phyloP scores from a whole-genome alignment of 257 asterid genomes.

The Cinchona pubescens region DNA sequence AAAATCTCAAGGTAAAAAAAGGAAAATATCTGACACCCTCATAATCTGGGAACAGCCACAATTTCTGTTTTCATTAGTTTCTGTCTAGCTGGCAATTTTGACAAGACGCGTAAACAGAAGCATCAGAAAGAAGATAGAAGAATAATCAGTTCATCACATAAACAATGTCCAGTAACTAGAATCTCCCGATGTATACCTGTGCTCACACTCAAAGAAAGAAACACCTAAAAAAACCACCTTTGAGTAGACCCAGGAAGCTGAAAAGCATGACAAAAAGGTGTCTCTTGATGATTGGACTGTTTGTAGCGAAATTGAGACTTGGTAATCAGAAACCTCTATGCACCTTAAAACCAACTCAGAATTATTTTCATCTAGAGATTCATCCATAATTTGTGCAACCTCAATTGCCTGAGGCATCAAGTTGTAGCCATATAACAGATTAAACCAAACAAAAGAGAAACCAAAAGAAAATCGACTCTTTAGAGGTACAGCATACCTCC shows the following conservation, averaged over 20 bases:
- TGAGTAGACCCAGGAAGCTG: slow-evolving; percentile 83
- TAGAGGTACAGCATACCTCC: slow-evolving; percentile 53
- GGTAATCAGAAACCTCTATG: slow-evolving; percentile 56
- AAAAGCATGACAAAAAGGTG: slow-evolving; percentile 56
- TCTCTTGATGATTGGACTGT: slow-evolving; percentile 41
- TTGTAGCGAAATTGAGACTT: slow-evolving; percentile 38
- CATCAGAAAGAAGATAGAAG: not conserved
- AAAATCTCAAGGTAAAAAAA: not conserved
- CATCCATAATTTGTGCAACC: slow-evolving; percentile 83
- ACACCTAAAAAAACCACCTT: slow-evolving; percentile 85
- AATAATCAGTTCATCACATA: not conserved
- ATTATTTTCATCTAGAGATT: slow-evolving; percentile 63
- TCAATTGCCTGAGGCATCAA: slow-evolving; percentile 66
- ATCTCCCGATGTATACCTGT: slow-evolving; percentile 62
- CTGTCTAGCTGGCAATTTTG: no score
- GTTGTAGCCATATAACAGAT: not conserved
- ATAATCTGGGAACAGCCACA: not conserved
- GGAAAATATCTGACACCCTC: not conserved
- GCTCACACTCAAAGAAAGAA: slow-evolving; percentile 80
- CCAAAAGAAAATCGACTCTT: not conserved
- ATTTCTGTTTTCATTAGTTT: not conserved
- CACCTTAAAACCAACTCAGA: slow-evolving; percentile 60
- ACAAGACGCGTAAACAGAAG: not conserved
- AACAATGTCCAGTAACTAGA: slow-evolving; percentile 9
- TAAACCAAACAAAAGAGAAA: slow-evolving; percentile 17